Percentiles rank a stretch among this genome's conserved stretches.
Evolutionary conservation across 1,139 yeast species (phyloP).

Genomic region (Starmera stellimalicola): DNA sequence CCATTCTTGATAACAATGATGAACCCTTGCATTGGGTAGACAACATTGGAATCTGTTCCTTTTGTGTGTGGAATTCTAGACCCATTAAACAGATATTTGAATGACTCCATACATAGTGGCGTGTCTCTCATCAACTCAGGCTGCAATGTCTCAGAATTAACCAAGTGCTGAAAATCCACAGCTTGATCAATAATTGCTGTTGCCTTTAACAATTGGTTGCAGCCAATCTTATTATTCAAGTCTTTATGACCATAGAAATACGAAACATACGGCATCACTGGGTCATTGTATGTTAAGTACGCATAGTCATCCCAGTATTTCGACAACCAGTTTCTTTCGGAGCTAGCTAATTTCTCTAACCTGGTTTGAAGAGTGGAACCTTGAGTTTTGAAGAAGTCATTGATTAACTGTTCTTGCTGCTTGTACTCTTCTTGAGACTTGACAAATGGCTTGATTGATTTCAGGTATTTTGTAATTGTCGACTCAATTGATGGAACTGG

Average conservation of each 20-base stretch:
- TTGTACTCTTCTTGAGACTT: conserved; percentile 43
- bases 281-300: conserved; percentile 84
- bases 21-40: conserved; percentile 49
- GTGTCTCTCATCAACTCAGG: conserved; percentile 76
- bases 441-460: conserved; percentile 62
- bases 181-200: conserved; percentile 50
- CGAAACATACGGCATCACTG: conserved; percentile 88
- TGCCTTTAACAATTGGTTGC: conserved; percentile 70
- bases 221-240: conserved; percentile 39
- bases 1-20: conserved; percentile 68
- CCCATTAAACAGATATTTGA: conserved; percentile 85
- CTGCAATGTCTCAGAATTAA: conserved; percentile 49
- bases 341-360: conserved; percentile 50
- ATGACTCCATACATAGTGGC: conserved; percentile 92
- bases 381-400: conserved; percentile 55
- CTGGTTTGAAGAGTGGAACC: conserved; percentile 66
- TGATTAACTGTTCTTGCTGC: conserved; percentile 49
- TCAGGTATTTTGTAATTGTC: conserved; percentile 62
- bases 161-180: conserved; percentile 42
- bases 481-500: conserved; percentile 81
- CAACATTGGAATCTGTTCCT: conserved; percentile 46
- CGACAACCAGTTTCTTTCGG: conserved; percentile 77
- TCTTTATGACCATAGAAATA: conserved; percentile 85
- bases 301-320: conserved; percentile 95
- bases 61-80: conserved; percentile 65